A percentile compares a stretch with the other conserved stretches of the same genome.
These are phyloP conservation scores for Phaeotremella skinneri DNA, from an alignment of 768 basidiomycete genomes.

Conservation along the genomic window DNA sequence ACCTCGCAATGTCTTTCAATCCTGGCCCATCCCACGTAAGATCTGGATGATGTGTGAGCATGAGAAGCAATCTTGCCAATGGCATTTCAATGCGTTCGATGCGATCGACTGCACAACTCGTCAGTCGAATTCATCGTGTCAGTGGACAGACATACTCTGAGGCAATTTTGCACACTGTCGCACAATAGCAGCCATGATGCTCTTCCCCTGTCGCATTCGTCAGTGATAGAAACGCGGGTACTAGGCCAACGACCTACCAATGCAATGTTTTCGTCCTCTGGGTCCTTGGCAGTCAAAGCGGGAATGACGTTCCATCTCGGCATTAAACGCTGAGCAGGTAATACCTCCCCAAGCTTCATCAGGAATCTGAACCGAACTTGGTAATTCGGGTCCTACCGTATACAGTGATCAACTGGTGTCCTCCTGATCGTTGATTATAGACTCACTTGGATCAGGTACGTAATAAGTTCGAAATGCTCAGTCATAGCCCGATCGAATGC, in stretches of 20 bases:
- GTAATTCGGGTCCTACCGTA: conserved; percentile 69
- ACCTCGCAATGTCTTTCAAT: conserved; percentile 78
- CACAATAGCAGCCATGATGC: conserved; percentile 17
- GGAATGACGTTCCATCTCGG: conserved; percentile 76
- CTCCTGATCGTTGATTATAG: neutral
- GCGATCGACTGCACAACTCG: conserved; percentile 55
- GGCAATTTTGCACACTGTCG: conserved; percentile 7
- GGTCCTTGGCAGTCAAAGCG: conserved; percentile 87
- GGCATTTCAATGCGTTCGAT: conserved; percentile 73
- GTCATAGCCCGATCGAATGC: conserved; percentile 60
- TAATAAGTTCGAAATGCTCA: conserved; percentile 65
- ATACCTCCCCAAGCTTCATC: conserved; percentile 65
- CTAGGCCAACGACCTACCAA: conserved; percentile 56
- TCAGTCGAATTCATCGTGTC: neutral
- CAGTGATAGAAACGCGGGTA: neutral
- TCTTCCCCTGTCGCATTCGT: conserved; percentile 18
- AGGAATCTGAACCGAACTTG: conserved; percentile 78
- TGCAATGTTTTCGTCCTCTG: conserved; percentile 72
- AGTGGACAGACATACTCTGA: conserved; percentile 10
- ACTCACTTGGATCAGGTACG: conserved; percentile 72
- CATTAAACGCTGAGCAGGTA: conserved; percentile 66
- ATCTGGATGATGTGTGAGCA: conserved; percentile 93
- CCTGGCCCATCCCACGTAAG: conserved; percentile 58
- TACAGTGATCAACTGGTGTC: conserved; percentile 2
- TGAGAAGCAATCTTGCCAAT: conserved; percentile 79